Percentiles rank a stretch among this genome's conserved stretches.
phyloP scores from a whole-genome alignment of 768 basidiomycete genomes.

The Rhodosporidiobolus odoratus region DNA sequence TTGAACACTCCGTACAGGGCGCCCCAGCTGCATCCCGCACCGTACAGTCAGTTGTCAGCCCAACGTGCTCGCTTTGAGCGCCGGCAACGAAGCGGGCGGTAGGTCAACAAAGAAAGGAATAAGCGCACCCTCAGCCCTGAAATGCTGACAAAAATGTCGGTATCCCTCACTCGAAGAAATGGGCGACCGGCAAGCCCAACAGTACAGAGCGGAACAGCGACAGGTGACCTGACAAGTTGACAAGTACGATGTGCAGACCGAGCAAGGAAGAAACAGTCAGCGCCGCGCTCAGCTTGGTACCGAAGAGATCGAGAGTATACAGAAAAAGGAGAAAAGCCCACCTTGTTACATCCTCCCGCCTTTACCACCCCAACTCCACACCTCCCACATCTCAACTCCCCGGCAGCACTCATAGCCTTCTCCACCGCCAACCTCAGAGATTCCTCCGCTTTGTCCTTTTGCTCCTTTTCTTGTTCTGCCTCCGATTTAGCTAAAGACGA shows the following conservation, averaged over 20 bases:
- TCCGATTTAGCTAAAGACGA: too few relatives aligned
- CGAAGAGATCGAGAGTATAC: background rate
- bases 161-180: slow-evolving; percentile 1
- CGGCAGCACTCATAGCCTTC: slow-evolving; percentile 21
- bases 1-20: background rate
- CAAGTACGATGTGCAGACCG: too few relatives aligned
- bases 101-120: too few relatives aligned
- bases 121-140: background rate
- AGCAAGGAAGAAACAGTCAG: background rate
- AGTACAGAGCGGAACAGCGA: slow-evolving; percentile 14
- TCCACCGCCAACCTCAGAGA: slow-evolving; percentile 16
- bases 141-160: slow-evolving; percentile 16
- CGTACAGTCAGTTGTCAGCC: too few relatives aligned
- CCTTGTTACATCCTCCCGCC: slow-evolving; percentile 22
- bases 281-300: background rate
- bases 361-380: slow-evolving; percentile 12
- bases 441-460: slow-evolving; percentile 10
- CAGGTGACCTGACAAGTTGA: too few relatives aligned
- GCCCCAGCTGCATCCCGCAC: background rate
- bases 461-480: background rate
- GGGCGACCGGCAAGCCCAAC: slow-evolving; percentile 2
- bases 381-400: background rate
- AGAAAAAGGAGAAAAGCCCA: background rate
- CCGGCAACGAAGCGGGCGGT: too few relatives aligned
- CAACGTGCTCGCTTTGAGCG: too few relatives aligned